Conservation (phyloP, 345 rosid genomes). For the Alliaria petiolata region DNA sequence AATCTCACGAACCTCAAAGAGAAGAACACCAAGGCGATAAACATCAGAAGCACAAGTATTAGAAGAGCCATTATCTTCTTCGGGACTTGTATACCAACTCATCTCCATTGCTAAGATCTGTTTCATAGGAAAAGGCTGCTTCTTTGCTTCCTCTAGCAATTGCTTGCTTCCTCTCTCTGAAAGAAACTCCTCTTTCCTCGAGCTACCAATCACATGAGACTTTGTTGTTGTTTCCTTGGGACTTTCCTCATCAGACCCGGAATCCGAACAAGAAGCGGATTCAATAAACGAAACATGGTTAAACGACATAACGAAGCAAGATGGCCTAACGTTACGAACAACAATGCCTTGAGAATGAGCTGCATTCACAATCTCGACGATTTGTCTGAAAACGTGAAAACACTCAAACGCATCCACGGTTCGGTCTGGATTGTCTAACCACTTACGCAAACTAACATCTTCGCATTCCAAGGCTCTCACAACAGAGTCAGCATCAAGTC, state of each 20-base stretch:
- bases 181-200: constrained; percentile 40
- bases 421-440: constrained; percentile 81
- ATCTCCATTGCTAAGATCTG: constrained; percentile 74
- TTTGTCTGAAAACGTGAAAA: constrained; percentile 83
- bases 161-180: too few relatives aligned
- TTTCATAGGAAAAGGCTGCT: constrained; percentile 80
- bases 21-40: constrained; percentile 79
- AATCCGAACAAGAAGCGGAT: constrained; percentile 90
- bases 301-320: constrained; percentile 80
- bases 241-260: constrained; percentile 76
- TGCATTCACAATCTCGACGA: constrained; percentile 70
- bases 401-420: constrained; percentile 70
- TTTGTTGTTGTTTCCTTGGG: constrained; percentile 36
- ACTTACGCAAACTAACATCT: constrained; percentile 86
- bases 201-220: constrained; percentile 35
- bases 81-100: constrained; percentile 85
- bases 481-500: constrained; percentile 37
- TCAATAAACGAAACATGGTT: constrained; percentile 84
- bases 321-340: constrained; percentile 83
- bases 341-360: constrained; percentile 89
- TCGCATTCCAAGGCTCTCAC: constrained; percentile 52
- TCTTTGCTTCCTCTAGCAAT: constrained; percentile 37
- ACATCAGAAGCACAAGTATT: constrained; percentile 82
- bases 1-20: constrained; percentile 66
- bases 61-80: constrained; percentile 58